These are phyloP conservation scores for Russula virescens DNA, from an alignment of 768 basidiomycete species.

Conservation along the genomic window DNA sequence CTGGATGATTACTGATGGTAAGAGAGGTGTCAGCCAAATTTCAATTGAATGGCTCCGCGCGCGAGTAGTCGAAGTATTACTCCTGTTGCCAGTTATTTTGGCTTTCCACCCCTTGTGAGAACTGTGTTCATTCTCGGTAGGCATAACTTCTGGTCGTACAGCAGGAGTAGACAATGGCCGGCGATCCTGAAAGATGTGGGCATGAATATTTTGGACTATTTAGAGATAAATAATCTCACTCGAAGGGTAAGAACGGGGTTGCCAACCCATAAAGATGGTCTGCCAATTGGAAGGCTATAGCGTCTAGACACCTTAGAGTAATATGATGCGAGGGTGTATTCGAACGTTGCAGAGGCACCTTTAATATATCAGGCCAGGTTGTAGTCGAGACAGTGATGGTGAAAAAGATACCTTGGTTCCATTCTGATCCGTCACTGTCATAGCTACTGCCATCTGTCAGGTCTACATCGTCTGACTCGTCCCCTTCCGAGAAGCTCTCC, in stretches of 20 bases:
- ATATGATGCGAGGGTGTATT: conserved; percentile 25
- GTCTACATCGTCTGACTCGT: conserved; percentile 76
- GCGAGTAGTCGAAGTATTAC: conserved; percentile 10
- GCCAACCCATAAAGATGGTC: conserved; percentile 41
- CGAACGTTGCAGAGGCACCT: neutral
- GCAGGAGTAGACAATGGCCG: conserved; percentile 1
- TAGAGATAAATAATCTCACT: neutral
- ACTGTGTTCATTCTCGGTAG: conserved; percentile 29
- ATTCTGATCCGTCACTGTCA: conserved; percentile 39
- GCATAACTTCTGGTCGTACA: neutral
- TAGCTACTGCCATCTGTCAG: conserved; percentile 46
- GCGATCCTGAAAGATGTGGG: conserved; percentile 3
- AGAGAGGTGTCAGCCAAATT: conserved; percentile 20
- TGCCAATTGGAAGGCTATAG: conserved; percentile 37
- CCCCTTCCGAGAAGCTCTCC: conserved; percentile 53
- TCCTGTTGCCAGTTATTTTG: conserved; percentile 34
- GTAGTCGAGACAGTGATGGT: neutral
- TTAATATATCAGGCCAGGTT: neutral
- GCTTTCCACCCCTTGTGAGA: conserved; percentile 67
- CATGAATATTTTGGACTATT: neutral
- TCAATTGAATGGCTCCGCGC: conserved; percentile 3
- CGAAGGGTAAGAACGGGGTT: conserved; percentile 41
- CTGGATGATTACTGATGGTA: conserved; percentile 12
- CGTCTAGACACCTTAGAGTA: conserved; percentile 47
- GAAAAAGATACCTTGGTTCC: conserved; percentile 41